Conservation (phyloP, 1,284 basidiomycete genomes). For the Pascua sp. region DNA sequence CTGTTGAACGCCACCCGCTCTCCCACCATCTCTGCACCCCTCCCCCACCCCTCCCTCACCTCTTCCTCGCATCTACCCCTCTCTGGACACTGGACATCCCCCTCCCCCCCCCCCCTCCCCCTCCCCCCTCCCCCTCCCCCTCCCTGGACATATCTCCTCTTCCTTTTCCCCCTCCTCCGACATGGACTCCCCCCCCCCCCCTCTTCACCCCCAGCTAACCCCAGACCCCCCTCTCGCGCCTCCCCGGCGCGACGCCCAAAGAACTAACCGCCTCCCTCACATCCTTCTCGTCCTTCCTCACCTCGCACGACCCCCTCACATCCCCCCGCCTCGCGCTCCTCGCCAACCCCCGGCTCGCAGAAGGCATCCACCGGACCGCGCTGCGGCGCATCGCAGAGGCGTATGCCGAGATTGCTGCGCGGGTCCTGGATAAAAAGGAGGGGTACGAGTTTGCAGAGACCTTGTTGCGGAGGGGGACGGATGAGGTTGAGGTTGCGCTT, state of each 20-base stretch:
- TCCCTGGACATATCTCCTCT: no score
- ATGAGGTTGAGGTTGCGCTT: conserved; percentile 52
- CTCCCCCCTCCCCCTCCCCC: no score
- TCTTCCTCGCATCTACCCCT: no score
- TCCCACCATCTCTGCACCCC: no score
- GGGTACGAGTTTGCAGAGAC: conserved; percentile 83
- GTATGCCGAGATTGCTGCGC: conserved; percentile 68
- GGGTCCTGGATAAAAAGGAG: conserved; percentile 68
- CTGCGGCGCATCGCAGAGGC: conserved; percentile 63
- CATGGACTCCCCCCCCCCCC: no score
- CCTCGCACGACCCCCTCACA: conserved; percentile 49
- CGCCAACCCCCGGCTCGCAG: conserved; percentile 63
- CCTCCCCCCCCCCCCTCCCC: no score
- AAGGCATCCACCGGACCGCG: conserved; percentile 68
- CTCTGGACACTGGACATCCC: no score
- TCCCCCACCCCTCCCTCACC: no score
- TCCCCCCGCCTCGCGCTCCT: conserved; percentile 68
- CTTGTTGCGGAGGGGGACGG: conserved; percentile 64
- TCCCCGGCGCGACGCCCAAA: conserved; percentile 45
- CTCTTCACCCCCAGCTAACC: not conserved
- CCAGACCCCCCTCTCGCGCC: conserved; percentile 58
- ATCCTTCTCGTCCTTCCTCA: conserved; percentile 51
- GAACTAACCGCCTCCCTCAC: conserved; percentile 39
- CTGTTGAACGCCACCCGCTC: no score
- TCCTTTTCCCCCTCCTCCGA: not conserved